Evolutionary conservation across 1,284 basidiomycete genomes (phyloP).

Genomic region (Austroboletus rostrupii): DNA sequence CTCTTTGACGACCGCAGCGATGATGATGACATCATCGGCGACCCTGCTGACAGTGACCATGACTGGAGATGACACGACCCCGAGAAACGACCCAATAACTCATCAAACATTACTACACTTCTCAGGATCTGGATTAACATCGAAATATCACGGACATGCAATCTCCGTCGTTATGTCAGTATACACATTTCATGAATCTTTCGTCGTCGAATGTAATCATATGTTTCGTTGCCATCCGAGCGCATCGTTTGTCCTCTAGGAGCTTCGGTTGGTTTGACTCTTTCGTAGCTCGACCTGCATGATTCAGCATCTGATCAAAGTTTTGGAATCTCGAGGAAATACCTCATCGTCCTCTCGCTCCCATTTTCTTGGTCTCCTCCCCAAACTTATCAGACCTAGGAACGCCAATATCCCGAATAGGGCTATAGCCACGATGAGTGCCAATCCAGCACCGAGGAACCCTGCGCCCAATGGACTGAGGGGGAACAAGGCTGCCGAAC

Average conservation of each 20-base stretch:
- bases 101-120: constrained; percentile 18
- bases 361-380: constrained; percentile 16
- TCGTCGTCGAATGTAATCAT: constrained; percentile 4
- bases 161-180: constrained; percentile 10
- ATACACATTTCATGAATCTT: constrained; percentile 19
- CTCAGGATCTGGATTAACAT: constrained; percentile 19
- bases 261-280: constrained; percentile 10
- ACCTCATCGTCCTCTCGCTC: constrained; percentile 20
- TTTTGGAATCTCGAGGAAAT: not conserved
- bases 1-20: constrained; percentile 27
- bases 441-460: constrained; percentile 61
- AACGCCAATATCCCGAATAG: constrained; percentile 41
- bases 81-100: constrained; percentile 7
- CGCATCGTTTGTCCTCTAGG: not conserved
- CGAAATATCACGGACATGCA: constrained; percentile 19
- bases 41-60: constrained; percentile 21
- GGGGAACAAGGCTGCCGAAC: constrained; percentile 31
- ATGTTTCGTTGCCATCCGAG: not conserved
- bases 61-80: constrained; percentile 26
- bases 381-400: constrained; percentile 44
- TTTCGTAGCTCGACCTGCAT: constrained; percentile 24
- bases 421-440: constrained; percentile 41
- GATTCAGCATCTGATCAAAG: constrained; percentile 6
- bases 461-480: constrained; percentile 59
- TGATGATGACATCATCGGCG: constrained; percentile 17